These are phyloP conservation scores for Beauveria scarabaeidicola DNA, from an alignment of 2,329 filamentous ascomycete genomes.

Conservation along the genomic window DNA sequence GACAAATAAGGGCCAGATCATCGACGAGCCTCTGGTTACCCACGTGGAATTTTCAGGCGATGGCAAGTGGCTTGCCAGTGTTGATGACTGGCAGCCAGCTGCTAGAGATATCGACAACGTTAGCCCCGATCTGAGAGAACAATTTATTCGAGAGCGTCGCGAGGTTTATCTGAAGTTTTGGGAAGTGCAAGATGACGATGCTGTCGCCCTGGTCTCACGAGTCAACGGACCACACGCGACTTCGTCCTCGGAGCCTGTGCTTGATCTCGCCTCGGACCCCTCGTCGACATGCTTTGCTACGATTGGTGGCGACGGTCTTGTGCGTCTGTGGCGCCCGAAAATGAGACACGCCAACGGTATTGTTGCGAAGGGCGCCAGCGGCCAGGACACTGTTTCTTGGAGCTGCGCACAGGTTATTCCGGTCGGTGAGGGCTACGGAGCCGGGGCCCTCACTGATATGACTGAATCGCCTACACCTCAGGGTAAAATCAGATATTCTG, in stretches of 20 bases:
- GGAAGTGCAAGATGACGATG: conserved; percentile 51
- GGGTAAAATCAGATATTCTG: conserved; percentile 68
- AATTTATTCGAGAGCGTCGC: conserved; percentile 42
- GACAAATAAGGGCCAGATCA: conserved; percentile 59
- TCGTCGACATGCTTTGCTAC: conserved; percentile 68
- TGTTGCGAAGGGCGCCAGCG: conserved; percentile 48
- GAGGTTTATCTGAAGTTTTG: conserved; percentile 91
- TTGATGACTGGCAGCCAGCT: conserved; percentile 83
- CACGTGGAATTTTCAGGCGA: conserved; percentile 69
- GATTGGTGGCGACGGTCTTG: conserved; percentile 68
- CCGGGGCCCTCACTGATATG: conserved; percentile 27
- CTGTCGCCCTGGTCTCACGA: conserved; percentile 71
- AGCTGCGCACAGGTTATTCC: conserved; percentile 53
- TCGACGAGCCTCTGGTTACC: conserved; percentile 71
- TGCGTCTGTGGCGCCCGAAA: conserved; percentile 76
- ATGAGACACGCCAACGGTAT: conserved; percentile 60
- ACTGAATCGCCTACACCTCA: conserved; percentile 27
- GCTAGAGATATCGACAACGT: conserved; percentile 52
- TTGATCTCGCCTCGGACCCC: conserved; percentile 67
- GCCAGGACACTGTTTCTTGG: conserved; percentile 64
- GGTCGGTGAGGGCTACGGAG: conserved; percentile 42
- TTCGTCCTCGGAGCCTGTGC: conserved; percentile 47
- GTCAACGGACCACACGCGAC: conserved; percentile 74
- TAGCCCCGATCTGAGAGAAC: conserved; percentile 28
- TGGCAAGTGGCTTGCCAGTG: conserved; percentile 81